Evolutionary conservation across 2,329 filamentous ascomycete genomes (phyloP).

Genomic region (Fusarium sarcochroum): DNA sequence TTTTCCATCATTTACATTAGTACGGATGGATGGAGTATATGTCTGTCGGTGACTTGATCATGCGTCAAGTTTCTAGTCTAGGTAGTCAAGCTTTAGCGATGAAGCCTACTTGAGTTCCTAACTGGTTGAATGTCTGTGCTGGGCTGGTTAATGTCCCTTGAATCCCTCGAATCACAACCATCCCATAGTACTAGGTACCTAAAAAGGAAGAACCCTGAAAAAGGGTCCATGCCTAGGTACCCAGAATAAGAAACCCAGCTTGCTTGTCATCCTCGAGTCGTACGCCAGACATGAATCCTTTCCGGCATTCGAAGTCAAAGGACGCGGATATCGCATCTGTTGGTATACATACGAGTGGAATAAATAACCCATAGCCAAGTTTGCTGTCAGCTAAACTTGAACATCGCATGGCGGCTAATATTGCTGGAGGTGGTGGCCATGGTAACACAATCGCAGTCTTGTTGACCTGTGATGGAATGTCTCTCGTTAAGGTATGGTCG

Average conservation of each 20-base stretch:
- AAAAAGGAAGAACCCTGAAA: constrained; percentile 23
- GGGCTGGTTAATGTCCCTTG: constrained; percentile 22
- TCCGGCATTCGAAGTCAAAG: constrained; percentile 5
- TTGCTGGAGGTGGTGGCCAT: constrained; percentile 27
- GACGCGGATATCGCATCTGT: background rate
- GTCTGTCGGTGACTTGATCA: constrained; percentile 19
- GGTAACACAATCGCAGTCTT: constrained; percentile 29
- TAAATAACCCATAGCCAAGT: background rate
- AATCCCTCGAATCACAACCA: constrained; percentile 35
- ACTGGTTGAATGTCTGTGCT: constrained; percentile 31
- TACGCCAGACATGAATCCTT: constrained; percentile 5
- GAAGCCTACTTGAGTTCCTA: constrained; percentile 27
- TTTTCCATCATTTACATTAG: background rate
- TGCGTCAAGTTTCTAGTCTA: constrained; percentile 21
- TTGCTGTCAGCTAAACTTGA: constrained; percentile 12
- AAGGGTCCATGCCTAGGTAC: constrained; percentile 22
- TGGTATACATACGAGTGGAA: constrained; percentile 1
- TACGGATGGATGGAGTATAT: background rate
- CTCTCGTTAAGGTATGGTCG: constrained; percentile 8
- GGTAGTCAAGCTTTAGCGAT: constrained; percentile 20
- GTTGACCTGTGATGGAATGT: constrained; percentile 32
- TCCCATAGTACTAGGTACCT: no score
- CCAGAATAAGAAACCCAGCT: constrained; percentile 4
- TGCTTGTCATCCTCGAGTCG: constrained; percentile 15
- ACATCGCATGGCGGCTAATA: constrained; percentile 25